Conservation (phyloP, 2,329 filamentous ascomycete genomes). For the Penicillium sp. region DNA sequence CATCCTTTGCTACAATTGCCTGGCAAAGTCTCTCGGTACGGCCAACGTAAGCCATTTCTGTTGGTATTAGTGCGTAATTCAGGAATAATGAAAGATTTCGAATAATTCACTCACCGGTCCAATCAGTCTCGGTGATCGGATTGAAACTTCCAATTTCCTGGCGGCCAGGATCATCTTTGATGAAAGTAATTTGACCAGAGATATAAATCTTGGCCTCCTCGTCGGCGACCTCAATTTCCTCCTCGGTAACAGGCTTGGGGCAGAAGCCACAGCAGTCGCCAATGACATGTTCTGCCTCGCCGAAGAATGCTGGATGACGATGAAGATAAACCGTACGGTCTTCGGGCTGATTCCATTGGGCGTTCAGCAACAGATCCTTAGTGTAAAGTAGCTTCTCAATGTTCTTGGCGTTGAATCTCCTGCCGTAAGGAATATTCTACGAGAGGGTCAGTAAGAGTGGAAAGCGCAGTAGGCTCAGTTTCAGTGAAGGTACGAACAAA, state of each 20-base stretch:
- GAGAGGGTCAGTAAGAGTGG: slow-evolving; percentile 34
- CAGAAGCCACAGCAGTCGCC: slow-evolving; percentile 80
- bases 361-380: slow-evolving; percentile 76
- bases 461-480: slow-evolving; percentile 44
- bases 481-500: slow-evolving; percentile 60
- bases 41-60: slow-evolving; percentile 81
- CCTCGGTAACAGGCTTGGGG: slow-evolving; percentile 64
- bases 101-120: slow-evolving; percentile 53
- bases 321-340: slow-evolving; percentile 75
- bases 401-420: slow-evolving; percentile 42
- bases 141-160: slow-evolving; percentile 73
- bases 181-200: slow-evolving; percentile 68
- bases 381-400: slow-evolving; percentile 82
- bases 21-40: slow-evolving; percentile 75
- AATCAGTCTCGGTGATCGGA: slow-evolving; percentile 75
- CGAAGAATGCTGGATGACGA: slow-evolving; percentile 82
- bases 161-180: slow-evolving; percentile 77
- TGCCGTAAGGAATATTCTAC: slow-evolving; percentile 40
- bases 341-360: slow-evolving; percentile 78
- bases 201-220: slow-evolving; percentile 75
- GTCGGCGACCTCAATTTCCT: slow-evolving; percentile 68
- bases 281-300: slow-evolving; percentile 69
- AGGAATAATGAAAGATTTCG: too few relatives aligned
- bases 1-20: slow-evolving; percentile 72
- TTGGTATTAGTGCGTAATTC: not conserved